Percentiles rank a stretch among this genome's conserved stretches.
Conservation (phyloP, 257 asterid genomes). For the Lantana camara region DNA sequence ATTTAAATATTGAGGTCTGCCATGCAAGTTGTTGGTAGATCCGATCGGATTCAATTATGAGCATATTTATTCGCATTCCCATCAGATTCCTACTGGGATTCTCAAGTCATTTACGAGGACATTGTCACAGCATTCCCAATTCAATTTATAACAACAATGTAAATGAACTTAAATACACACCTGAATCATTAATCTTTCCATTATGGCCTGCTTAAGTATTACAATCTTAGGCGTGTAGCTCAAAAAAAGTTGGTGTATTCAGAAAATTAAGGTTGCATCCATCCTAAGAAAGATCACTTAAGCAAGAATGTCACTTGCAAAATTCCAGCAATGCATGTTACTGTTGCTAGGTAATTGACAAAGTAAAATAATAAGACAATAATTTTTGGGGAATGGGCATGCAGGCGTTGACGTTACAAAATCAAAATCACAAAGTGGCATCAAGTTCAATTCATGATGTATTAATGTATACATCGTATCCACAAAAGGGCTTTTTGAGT, state of each 20-base stretch:
- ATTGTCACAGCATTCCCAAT: too few species aligned
- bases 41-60: too few species aligned
- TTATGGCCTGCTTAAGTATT: too few species aligned
- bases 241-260: slow-evolving; percentile 23
- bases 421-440: neutral
- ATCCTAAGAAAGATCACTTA: neutral
- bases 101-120: too few species aligned
- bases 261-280: slow-evolving; percentile 7
- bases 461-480: slow-evolving; percentile 17
- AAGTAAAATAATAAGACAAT: neutral
- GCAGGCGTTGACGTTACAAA: neutral
- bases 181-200: too few species aligned
- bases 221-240: slow-evolving; percentile 29
- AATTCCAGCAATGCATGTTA: neutral
- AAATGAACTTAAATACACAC: too few species aligned
- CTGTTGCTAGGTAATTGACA: too few species aligned
- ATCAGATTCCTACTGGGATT: too few species aligned
- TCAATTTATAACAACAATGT: too few species aligned
- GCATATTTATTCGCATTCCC: too few species aligned
- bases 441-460: neutral
- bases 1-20: neutral
- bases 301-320: neutral
- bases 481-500: slow-evolving; percentile 31
- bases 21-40: neutral
- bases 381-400: neutral